Conservation (phyloP, 768 basidiomycete genomes). For the Termitomyces sp. region DNA sequence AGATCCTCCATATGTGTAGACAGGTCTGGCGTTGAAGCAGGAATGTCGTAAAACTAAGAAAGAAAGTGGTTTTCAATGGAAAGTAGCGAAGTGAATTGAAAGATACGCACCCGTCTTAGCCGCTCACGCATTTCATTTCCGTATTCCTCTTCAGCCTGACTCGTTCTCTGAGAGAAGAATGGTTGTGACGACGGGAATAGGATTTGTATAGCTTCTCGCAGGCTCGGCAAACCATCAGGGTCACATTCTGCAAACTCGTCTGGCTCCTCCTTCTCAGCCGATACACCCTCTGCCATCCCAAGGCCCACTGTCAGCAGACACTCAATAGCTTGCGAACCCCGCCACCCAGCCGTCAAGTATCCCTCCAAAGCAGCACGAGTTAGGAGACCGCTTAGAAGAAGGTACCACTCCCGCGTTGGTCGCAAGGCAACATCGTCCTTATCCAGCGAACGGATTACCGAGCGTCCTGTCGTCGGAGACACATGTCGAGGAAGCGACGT, state of each 20-base stretch:
- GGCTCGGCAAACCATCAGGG: constrained; percentile 71
- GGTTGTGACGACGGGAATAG: constrained; percentile 60
- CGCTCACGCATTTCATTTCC: constrained; percentile 73
- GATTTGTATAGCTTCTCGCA: constrained; percentile 62
- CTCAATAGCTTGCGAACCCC: constrained; percentile 64
- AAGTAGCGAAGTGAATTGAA: neutral
- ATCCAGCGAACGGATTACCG: constrained; percentile 17
- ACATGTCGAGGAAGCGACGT: constrained; percentile 12
- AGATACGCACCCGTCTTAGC: constrained; percentile 55
- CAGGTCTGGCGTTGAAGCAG: constrained; percentile 66
- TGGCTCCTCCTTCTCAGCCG: constrained; percentile 28
- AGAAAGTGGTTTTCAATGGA: constrained; percentile 1
- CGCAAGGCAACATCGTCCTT: constrained; percentile 48
- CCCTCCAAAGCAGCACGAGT: constrained; percentile 86
- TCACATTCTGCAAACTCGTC: constrained; percentile 56
- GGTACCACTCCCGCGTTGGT: constrained; percentile 80
- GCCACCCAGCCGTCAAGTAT: constrained; percentile 80
- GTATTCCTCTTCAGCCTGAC: constrained; percentile 66
- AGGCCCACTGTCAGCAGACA: constrained; percentile 72
- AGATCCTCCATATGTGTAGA: constrained; percentile 78
- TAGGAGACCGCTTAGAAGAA: constrained; percentile 69
- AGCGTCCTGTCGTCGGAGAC: constrained; percentile 12
- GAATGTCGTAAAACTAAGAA: constrained; percentile 83
- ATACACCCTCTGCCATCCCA: constrained; percentile 34
- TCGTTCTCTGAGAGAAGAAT: constrained; percentile 31